Base-by-base conservation (phyloP, 164 flowering plant genomes). In the Vitis cinerea region DNA sequence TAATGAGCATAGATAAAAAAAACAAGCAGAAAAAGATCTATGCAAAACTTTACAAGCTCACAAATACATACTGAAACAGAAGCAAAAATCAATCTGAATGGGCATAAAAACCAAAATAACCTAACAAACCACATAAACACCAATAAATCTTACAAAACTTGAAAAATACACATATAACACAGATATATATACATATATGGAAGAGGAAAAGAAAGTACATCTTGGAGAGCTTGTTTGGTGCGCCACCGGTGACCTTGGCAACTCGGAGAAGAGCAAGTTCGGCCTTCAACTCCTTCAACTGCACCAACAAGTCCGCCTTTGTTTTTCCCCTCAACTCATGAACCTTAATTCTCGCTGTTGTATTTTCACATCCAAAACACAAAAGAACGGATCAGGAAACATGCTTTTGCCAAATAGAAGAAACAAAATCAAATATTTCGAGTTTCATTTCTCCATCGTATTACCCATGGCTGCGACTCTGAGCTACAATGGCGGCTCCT, bases 211-310 rank as follows among this genome's bases (percentile, higher is more conserved):
- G 11, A 17, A 48, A 68, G 0, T 79, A 89, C 91, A 90, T 90
- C 80, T 90, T 88, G 57, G 90, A 90, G 61, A 90, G 92, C 80
- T 90, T 90, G 88, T 90, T 90, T 0, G 89, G 85, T 2, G 94
- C 92, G 50, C 92, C 92, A 3, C 92, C 89, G 37, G 94, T 88
- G 75, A 88, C 94, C 83, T 90, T 90, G 56, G 92, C 89, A 59
- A 90, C 92, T 19, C 89, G 89, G 50, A 90, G 87, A 61, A 88
- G 83, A 3, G 94, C 78, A 31, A 90, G 92, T 80, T 90, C 91
- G 0, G 89, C 83, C 74, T 90, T 90, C 67, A 86, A 80, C 16
- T 90, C 95, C 80, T 88, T 86, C 65, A 90, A 69, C 79, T 90
- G 92, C 57, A 8, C 67, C 78, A 81, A 69, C 17, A 88, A 82